phyloP scores from a whole-genome alignment of 2,329 filamentous ascomycete species.

The Torrubiella hemipterigena region DNA sequence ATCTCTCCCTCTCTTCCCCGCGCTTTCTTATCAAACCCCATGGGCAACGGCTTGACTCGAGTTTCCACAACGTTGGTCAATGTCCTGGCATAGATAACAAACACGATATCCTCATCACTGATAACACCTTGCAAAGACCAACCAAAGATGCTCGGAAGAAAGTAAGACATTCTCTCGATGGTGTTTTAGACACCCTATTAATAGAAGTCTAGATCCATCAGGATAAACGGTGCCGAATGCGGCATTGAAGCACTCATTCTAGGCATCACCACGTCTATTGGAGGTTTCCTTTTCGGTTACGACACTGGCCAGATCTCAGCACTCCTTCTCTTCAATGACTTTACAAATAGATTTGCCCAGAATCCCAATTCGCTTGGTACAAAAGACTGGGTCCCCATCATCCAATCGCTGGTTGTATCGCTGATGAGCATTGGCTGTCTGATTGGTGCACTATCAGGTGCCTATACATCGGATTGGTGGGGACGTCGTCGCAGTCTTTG shows the following conservation, averaged over 20 bases:
- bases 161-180: conserved; percentile 2
- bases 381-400: conserved; percentile 26
- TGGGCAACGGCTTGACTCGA: too few relatives aligned
- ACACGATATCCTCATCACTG: too few relatives aligned
- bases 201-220: conserved; percentile 23
- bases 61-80: too few relatives aligned
- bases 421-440: conserved; percentile 44
- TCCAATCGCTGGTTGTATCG: conserved; percentile 40
- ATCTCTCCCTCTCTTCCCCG: too few relatives aligned
- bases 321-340: conserved; percentile 39
- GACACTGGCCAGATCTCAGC: conserved; percentile 49
- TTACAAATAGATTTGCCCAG: conserved; percentile 43
- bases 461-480: conserved; percentile 42
- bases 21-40: too few relatives aligned
- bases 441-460: conserved; percentile 39
- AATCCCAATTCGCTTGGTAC: conserved; percentile 23
- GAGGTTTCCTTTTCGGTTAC: conserved; percentile 52
- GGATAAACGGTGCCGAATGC: conserved; percentile 29
- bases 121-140: too few relatives aligned
- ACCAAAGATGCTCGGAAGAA: conserved; percentile 4
- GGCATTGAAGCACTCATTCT: conserved; percentile 28
- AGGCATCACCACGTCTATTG: conserved; percentile 41
- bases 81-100: too few relatives aligned
- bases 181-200: conserved; percentile 1
- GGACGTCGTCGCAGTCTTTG: conserved; percentile 45